Base-by-base conservation (phyloP, 345 rosid species). In the Jatropha curcas region DNA sequence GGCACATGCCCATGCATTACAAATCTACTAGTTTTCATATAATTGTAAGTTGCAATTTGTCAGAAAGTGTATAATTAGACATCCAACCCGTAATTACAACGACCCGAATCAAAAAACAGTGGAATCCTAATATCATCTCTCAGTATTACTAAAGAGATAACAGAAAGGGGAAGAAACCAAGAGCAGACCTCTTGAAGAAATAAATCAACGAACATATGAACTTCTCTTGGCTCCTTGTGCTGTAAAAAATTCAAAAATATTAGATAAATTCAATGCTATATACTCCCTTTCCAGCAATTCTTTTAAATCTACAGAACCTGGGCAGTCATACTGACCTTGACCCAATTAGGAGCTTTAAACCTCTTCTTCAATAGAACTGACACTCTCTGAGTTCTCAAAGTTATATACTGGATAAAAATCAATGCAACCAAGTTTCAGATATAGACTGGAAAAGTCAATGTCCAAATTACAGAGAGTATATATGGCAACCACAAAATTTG, bases 161-260 rank as follows among this genome's bases (percentile, higher is more conserved):
- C 10, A 22, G 7, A 3, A 65, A 31, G 28, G 25, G 35, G 34
- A 22, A 48, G 34, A 17, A 60, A n/a, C 3, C 10, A 76, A 27
- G 63, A 50, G 69, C 84, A 72, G 70, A 93, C 99, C 99, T 96
- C 96, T 77, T 88, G 94, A 73, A 90, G 87, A 82, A 96, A 87
- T 80, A 96, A 78, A 87, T 93, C 99, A 55, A 91, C 96, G 77
- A 83, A 93, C 99, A 96, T 93, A 65, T 96, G 99, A 41, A 96
- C 98, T 85, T 96, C 99, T 77, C 97, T 83, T 24, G 99, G 99
- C 84, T 96, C 99, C 89, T 91, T 96, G 83, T 96, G 99, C 99
- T 96, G 92, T 77, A 65, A 79, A 48, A 83, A 69, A 71, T 76
- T 46, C 67, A 70, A 60, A 77, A 66, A 63, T 50, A 67, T 82